Base-by-base conservation (phyloP, 1,284 basidiomycete genomes). In the Somion occarium region DNA sequence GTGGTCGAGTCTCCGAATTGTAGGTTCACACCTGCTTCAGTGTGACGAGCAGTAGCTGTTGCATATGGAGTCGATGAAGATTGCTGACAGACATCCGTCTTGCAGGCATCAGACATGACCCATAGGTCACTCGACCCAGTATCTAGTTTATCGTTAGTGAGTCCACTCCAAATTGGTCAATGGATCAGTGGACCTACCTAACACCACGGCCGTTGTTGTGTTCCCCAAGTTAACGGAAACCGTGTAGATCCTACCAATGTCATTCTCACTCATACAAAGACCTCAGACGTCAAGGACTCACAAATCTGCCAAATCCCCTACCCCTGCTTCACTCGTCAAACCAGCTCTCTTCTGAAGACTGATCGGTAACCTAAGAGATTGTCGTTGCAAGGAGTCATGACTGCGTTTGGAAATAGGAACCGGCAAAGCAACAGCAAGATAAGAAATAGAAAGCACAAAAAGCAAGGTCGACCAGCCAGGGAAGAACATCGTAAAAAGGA, bases 1-100 rank as follows among this genome's bases (percentile, higher is more conserved):
- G 69, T 67, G 5, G 55, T 59, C 12, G 71, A 72, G 46, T 73
- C 71, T 27, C 71, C 71, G 42, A 64, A 70, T 38, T 55, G 52
- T 38, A 70, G 53, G 38, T 53, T 44, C 13, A 72, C 69, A 27
- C 52, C 53, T 9, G 61, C 58, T 3, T 68, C 69, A n/a, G 62
- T 61, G 15, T 55, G 34, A 18, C 59, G 58, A 49, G 67, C 61
- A 18, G 59, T 53, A 3, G 65, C 52, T 3, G 61, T 49, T 2
- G 53, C 48, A 49, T 67, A 68, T 2, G 62, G 60, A 20, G 56
- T 43, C 1, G 63, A 50, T 1, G 46, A 56, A 2, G 65, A 62
- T 19, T 38, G 25, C 22, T 50, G 44, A 43, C 65, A 67, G 11
- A 54, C 37, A 12, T 50, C 46, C 0, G 65, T 64, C 12, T 57